Evolutionary conservation across 805 yeast species (phyloP).

Genomic region (Yarrowia keelungensis): DNA sequence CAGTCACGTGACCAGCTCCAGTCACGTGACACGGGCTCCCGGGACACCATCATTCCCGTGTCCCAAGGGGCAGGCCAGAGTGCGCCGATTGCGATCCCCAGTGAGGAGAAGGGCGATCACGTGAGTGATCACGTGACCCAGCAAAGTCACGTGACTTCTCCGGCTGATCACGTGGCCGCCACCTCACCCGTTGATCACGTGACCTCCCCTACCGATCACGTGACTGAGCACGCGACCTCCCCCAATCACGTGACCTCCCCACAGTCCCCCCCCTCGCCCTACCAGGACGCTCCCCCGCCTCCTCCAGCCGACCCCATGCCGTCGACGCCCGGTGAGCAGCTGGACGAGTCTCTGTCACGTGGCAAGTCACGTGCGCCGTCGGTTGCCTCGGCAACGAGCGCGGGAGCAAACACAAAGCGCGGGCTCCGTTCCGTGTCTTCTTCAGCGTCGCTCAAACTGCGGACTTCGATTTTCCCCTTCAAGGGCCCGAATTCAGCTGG

Average conservation of each 20-base stretch:
- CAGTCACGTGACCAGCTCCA: not conserved
- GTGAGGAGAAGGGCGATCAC: too few species aligned
- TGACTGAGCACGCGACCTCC: too few species aligned
- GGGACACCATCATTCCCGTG: not conserved
- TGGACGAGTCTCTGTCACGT: not conserved
- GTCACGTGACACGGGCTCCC: not conserved
- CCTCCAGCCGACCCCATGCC: constrained; percentile 31
- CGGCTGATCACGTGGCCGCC: too few species aligned
- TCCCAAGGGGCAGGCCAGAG: too few species aligned
- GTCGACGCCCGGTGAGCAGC: not conserved
- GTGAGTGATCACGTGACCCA: too few species aligned
- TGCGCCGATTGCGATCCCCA: too few species aligned
- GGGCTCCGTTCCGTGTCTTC: constrained; percentile 26
- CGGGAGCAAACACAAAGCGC: not conserved
- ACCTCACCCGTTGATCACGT: too few species aligned
- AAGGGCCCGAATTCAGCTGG: constrained; percentile 16
- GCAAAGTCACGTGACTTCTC: too few species aligned
- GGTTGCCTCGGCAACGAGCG: not conserved
- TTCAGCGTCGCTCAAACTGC: constrained; percentile 19
- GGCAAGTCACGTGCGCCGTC: not conserved
- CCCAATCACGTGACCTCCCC: not conserved
- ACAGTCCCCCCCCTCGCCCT: not conserved
- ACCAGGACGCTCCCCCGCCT: constrained; percentile 6
- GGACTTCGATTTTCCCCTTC: constrained; percentile 33
- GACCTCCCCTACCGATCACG: too few species aligned